Base-by-base conservation (phyloP, 805 yeast species). In the Ogataea degrootiae region DNA sequence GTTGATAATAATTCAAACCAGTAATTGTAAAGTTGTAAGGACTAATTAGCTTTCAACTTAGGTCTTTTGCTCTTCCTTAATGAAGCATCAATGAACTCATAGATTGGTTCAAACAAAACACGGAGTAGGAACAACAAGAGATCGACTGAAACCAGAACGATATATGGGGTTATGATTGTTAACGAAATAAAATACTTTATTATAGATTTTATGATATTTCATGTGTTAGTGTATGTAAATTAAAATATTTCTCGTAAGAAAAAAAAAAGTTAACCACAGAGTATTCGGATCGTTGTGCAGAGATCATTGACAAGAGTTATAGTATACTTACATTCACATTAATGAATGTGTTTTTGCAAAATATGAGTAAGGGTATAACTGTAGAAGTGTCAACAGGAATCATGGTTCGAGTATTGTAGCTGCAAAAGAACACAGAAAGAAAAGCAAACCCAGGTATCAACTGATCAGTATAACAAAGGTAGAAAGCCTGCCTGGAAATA, bases 131-230 rank as follows among this genome's bases (percentile, higher is more conserved):
- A 62, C 4, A 63, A 58, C 16, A 57, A 23, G 9, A 62, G 12
- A 31, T 63, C 68, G 19, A 51, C 43, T 4, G 42, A 22, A 6
- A 64, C 49, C 12, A 61, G 40, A 1, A 52, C 12, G 42, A 62
- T 19, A 42, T 60, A 64, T 12, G 68, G 68, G 6, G 50, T 47
- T 16, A 60, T 53, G 34, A 60, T 56, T 39, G 54, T 41, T 42
- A 57, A 39, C 3, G 61, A 50, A 33, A 60, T 54, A 15, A 53
- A 44, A 17, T 50, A 58, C 58, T 54, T 34, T 5, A 37, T 6
- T 4, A 26, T 26, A 26, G 9, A 26, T 5, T 9, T 26, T 9
- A 11, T 26, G 31, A 3, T 7, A 41, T 14, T 37, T 15, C 14
- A 17, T 6, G 15, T 29, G 47, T 39, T 41, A 44, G 45, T 42